Base-by-base conservation (phyloP, 2,329 filamentous ascomycete genomes). In the Cladophialophora yegresii region DNA sequence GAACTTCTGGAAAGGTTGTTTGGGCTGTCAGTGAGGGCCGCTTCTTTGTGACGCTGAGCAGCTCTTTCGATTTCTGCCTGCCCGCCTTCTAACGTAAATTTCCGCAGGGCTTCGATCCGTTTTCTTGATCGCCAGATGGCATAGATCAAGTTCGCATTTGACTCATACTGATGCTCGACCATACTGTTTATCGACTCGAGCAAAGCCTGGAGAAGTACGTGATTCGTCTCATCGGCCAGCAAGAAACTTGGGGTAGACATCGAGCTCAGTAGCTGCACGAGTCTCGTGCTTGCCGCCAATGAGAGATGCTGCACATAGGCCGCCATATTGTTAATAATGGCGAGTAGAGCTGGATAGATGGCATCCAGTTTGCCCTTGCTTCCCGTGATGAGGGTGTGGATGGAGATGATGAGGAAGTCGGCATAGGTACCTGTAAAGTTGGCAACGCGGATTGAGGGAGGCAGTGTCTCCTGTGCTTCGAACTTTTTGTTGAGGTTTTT, bases 201-300 rank as follows among this genome's bases (percentile, higher is more conserved):
- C 28, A 98, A 78, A 0, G 92, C 93, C 55, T 87, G 85, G 6
- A 99, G 81, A 4, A 98, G 84, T 33, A 82, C 80, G 74, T 98
- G 91, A 70, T 99, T 99, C 43, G 86, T 90, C 64, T 99, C 95
- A 71, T 96, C 98, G 7, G 91, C 92, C 20, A 98, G 81, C 9
- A 99, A 80, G 75, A 98, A 99, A 33, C 90, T 92, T 0, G 95
- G 93, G 0, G 92, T 91, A 8, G 93, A 96, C 90, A 98, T 96
- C 36, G 91, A 95, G 4, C 87, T 86, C 75, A 96, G 96, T 0
- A 98, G 81, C 71, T 97, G 92, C 70, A 98, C 82, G 32, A 98
- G 80, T 75, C 92, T 96, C 1, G 89, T 87, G 74, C 91, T 90
- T 16, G 92, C 88, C 2, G 87, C 84, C 3, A 87, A 81, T 57